Percentiles rank a stretch among this genome's conserved stretches.
Conservation (phyloP, 2,329 filamentous ascomycete species). For the Taxawa tesnikishii region DNA sequence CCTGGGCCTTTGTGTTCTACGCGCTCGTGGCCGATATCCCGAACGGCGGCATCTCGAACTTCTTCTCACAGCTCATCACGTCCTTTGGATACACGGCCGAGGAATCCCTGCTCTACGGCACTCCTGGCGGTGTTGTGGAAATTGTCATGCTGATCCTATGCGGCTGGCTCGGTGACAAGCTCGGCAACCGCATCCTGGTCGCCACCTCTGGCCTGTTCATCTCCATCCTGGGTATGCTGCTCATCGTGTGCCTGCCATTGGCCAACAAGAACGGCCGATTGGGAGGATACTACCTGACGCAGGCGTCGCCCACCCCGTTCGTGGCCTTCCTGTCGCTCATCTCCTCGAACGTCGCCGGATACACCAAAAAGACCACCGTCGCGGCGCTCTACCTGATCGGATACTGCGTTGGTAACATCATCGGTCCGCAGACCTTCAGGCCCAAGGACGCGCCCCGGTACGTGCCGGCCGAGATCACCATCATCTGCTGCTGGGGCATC, state of each 20-base stretch:
- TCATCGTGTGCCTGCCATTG: conserved; percentile 51
- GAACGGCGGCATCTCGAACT: conserved; percentile 28
- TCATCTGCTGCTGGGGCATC: conserved; percentile 42
- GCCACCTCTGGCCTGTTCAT: conserved; percentile 39
- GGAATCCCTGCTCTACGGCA: conserved; percentile 52
- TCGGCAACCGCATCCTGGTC: conserved; percentile 45
- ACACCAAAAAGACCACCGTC: conserved; percentile 48
- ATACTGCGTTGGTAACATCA: conserved; percentile 43
- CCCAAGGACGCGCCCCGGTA: conserved; percentile 47
- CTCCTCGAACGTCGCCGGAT: conserved; percentile 47
- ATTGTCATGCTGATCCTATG: conserved; percentile 44
- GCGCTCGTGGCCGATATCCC: conserved; percentile 44
- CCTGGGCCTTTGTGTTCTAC: conserved; percentile 49
- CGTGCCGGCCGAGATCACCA: conserved; percentile 50
- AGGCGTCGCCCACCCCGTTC: conserved; percentile 48
- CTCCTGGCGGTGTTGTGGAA: conserved; percentile 54
- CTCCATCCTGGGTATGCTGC: conserved; percentile 47
- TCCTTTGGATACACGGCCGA: conserved; percentile 53
- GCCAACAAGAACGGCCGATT: conserved; percentile 45
- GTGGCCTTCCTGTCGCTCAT: conserved; percentile 53
- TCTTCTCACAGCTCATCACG: conserved; percentile 42
- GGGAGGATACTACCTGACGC: conserved; percentile 55
- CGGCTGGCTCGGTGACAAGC: conserved; percentile 45
- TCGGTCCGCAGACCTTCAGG: conserved; percentile 46
- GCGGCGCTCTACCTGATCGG: conserved; percentile 41